These are phyloP conservation scores for Backusella parvicylindrica DNA, from an alignment of 192 early-diverging fungal species.

Conservation along the genomic window DNA sequence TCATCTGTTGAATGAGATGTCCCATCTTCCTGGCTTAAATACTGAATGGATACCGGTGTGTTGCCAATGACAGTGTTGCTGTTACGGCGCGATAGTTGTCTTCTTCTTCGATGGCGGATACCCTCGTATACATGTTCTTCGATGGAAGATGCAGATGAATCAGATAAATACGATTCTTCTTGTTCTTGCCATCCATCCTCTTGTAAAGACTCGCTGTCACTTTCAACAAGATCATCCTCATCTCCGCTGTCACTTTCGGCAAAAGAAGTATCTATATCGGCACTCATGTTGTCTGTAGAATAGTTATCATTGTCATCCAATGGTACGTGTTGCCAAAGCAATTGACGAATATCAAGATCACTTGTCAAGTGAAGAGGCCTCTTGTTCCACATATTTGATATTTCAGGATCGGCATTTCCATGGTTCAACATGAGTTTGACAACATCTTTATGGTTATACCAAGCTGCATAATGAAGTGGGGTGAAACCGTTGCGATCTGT, in stretches of 20 bases:
- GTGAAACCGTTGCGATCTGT: conserved; percentile 65
- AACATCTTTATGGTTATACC: conserved; percentile 51
- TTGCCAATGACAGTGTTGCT: neutral
- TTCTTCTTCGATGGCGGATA: conserved; percentile 3
- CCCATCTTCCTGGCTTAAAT: conserved; percentile 4
- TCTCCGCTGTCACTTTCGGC: neutral
- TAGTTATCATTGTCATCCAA: conserved; percentile 5
- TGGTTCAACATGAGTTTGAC: conserved; percentile 51
- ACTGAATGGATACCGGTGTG: neutral
- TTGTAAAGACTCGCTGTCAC: neutral
- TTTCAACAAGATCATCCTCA: neutral
- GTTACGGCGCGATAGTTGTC: neutral
- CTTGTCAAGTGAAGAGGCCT: conserved; percentile 13
- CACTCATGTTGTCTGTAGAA: conserved; percentile 4
- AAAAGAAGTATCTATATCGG: conserved; percentile 16
- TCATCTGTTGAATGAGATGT: conserved; percentile 13
- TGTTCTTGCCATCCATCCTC: neutral
- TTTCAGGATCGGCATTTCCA: conserved; percentile 10
- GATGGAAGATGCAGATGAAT: neutral
- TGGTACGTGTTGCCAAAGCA: conserved; percentile 1
- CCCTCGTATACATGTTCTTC: neutral
- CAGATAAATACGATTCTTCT: neutral
- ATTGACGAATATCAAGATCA: neutral
- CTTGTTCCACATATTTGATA: conserved; percentile 14
- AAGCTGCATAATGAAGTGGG: conserved; percentile 66